Evolutionary conservation across 805 yeast genomes (phyloP), one percentile per base, ranked within the genome.

Genomic region (Candida nonsorbophila): DNA sequence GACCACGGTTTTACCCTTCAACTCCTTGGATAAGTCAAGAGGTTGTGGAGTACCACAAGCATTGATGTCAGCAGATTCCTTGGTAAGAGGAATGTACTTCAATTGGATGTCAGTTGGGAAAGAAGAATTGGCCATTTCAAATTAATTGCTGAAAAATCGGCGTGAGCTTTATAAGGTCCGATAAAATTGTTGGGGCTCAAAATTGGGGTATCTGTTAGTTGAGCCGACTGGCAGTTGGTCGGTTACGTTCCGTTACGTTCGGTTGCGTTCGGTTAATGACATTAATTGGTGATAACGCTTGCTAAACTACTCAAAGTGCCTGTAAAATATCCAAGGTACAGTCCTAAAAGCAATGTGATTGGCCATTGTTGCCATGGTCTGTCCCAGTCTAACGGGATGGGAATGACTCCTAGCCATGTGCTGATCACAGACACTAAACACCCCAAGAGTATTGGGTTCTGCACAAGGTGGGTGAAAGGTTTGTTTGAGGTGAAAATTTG

Each of bases 301-400:
- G n/a, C n/a, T n/a, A n/a, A n/a, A n/a, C n/a, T n/a, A n/a, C n/a
- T n/a, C n/a, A n/a, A n/a, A 2, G 75, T 67, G 3, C 94, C 96
- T 3, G 72, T 42, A 16, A 76, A 63, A 3, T 79, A 72, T n/a
- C 96, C 97, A 0, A 65, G 18, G 45, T 84, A 85, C 0, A 78
- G 77, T 2, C 97, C 97, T 6, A 73, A 67, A 9, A 90, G 62
- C 24, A 90, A 67, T 1, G 97, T 90, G 30, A 86, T 74, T 5
- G 98, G 98, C 94, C 96, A 90, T 30, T 67, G 71, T 55, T 90
- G 98, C 98, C 98, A 90, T 15, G 82, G 84, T 45, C 97, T 70
- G 52, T 90, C 98, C 98, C 98, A 90, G 55, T 90, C 98, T 35
- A 92, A 66, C 0, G 97, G 97, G 34, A 92, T 87, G 1, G 95